Percentiles rank a stretch among this genome's conserved stretches.
Evolutionary conservation across 257 asterid species (phyloP).

Genomic region (Marsdenia floribunda): DNA sequence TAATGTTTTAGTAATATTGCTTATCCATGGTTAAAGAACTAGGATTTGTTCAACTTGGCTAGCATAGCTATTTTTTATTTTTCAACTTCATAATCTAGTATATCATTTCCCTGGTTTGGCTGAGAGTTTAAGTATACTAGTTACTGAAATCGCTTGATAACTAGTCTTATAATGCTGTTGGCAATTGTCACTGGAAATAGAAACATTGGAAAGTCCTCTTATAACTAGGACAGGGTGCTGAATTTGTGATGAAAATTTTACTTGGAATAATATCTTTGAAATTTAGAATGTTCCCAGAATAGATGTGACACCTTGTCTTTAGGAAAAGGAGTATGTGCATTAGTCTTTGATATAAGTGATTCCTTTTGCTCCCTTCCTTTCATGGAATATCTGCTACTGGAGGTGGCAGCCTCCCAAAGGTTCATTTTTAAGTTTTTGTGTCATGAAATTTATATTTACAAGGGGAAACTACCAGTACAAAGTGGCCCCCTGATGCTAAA

Average conservation of each 20-base stretch:
- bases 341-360: not conserved
- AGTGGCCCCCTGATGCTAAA: not conserved
- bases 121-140: not conserved
- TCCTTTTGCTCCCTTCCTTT: too few relatives aligned
- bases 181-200: too few relatives aligned
- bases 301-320: not conserved
- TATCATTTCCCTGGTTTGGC: not conserved
- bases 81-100: not conserved
- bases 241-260: too few relatives aligned
- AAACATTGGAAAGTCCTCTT: too few relatives aligned
- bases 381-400: too few relatives aligned
- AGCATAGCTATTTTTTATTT: not conserved
- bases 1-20: not conserved
- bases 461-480: not conserved
- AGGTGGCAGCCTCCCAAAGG: too few relatives aligned
- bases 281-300: not conserved
- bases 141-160: not conserved
- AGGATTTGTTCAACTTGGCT: not conserved
- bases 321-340: not conserved
- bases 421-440: too few relatives aligned
- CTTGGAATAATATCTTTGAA: not conserved
- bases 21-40: not conserved
- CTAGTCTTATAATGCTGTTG: too few relatives aligned
- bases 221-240: too few relatives aligned
- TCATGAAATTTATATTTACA: not conserved